Evolutionary conservation across 306 rosid species (phyloP).

Genomic region (Bauhinia variegata): DNA sequence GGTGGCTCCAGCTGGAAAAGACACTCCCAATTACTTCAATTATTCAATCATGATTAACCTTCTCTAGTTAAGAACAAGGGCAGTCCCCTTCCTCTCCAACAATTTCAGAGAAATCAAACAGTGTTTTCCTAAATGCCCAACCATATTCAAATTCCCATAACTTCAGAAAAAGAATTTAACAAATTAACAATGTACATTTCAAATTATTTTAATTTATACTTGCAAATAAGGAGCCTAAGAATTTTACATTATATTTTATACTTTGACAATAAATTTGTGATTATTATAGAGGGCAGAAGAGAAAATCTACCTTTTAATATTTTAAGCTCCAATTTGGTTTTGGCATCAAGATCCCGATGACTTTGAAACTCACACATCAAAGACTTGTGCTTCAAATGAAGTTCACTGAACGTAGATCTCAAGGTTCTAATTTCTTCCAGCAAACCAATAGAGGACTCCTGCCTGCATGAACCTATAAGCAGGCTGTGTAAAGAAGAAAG

Average conservation of each 20-base stretch:
- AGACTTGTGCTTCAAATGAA: constrained; percentile 64
- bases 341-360: constrained; percentile 63
- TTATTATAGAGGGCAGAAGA: constrained; percentile 9
- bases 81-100: too few relatives aligned
- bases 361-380: constrained; percentile 65
- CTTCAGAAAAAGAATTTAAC: too few relatives aligned
- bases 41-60: too few relatives aligned
- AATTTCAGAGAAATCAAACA: too few relatives aligned
- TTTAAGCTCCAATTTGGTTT: constrained; percentile 63
- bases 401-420: constrained; percentile 63
- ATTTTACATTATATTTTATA: background rate
- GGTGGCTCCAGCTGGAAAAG: too few relatives aligned
- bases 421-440: constrained; percentile 57
- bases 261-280: background rate
- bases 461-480: constrained; percentile 65
- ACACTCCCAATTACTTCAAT: too few relatives aligned
- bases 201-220: constrained; percentile 13
- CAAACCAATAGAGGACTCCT: constrained; percentile 48
- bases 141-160: too few relatives aligned
- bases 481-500: constrained; percentile 36
- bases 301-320: constrained; percentile 60
- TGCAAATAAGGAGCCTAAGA: background rate
- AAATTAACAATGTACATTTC: too few relatives aligned
- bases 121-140: too few relatives aligned
- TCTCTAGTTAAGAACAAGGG: too few relatives aligned